Evolutionary conservation across 257 asterid genomes (phyloP).

Genomic region (Catharanthus roseus): DNA sequence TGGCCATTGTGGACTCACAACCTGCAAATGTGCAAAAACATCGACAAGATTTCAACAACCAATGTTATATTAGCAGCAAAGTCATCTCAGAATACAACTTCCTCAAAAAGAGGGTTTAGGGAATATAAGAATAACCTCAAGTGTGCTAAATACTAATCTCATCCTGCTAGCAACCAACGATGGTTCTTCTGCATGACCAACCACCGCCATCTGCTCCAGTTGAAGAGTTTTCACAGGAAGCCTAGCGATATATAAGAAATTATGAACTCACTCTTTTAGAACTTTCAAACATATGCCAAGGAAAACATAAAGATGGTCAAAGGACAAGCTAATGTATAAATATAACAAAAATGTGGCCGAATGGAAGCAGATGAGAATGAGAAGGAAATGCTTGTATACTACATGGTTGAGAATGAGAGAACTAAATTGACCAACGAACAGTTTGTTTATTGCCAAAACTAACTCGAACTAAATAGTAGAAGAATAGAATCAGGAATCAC

Average conservation of each 20-base stretch:
- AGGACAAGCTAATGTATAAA: no score
- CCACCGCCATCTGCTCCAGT: constrained; percentile 87
- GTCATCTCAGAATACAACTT: background rate
- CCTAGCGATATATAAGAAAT: constrained; percentile 37
- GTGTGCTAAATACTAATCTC: constrained; percentile 85
- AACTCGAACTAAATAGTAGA: background rate
- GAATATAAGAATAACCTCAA: constrained; percentile 56
- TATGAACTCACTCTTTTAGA: background rate
- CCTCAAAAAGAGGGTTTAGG: no score
- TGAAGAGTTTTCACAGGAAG: constrained; percentile 96
- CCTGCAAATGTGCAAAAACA: constrained; percentile 35
- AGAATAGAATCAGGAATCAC: constrained; percentile 17
- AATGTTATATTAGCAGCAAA: background rate
- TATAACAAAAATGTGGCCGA: no score
- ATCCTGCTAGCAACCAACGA: constrained; percentile 88
- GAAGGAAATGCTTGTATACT: background rate
- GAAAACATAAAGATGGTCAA: background rate
- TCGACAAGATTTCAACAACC: background rate
- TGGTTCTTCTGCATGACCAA: constrained; percentile 79
- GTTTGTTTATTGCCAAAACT: background rate
- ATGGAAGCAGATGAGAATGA: no score
- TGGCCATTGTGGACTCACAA: constrained; percentile 98
- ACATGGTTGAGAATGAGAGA: background rate
- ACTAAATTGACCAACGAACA: background rate
- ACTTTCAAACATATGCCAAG: background rate